Base-by-base conservation (phyloP, 78 protist genomes). In the Polysphondylium violaceum region DNA sequence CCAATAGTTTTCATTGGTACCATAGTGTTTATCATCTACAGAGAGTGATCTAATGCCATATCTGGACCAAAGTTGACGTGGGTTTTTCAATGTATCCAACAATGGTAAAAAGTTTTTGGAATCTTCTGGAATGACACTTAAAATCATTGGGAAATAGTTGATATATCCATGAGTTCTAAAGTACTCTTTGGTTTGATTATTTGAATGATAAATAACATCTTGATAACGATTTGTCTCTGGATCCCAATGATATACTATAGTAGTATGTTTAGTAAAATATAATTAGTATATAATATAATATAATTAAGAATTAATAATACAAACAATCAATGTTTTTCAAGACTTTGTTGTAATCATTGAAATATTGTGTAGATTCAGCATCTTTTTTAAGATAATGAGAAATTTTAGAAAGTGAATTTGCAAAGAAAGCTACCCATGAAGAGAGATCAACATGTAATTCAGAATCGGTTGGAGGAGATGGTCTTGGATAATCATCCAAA, bases 401-500 rank as follows among this genome's bases (percentile, higher is more conserved):
- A 0, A 97, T n/a, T n/a, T 16, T n/a, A 17, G 64, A 47, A 47
- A 95, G 31, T 61, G 75, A 59, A 38, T 43, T 56, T 8, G 97
- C 69, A 29, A 76, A 73, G 43, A 94, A 50, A 3, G 75, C 67
- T 92, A 97, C 65, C 99, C 99, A 97, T 21, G 93, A 41, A 8
- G 44, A 7, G 21, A 97, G 75, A 67, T 97, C 99, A 1, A 97
- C 74, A 75, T 97, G 99, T 2, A 88, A 43, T 63, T 97, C 97
- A 0, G 14, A 16, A 7, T 9, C 4, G 0, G 55, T 35, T 74
- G 76, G 86, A 21, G 38, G 21, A 3, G 35, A 11, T 16, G 94
- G 68, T 23, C 98, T 72, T 41, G 99, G 99, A 73, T 90, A 97
- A 59, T 97, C 99, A 58, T 96, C 98, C 25, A 97, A 89, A 3